Conservation (phyloP, 75 land plant species). For the Isoetes taiwanensis region DNA sequence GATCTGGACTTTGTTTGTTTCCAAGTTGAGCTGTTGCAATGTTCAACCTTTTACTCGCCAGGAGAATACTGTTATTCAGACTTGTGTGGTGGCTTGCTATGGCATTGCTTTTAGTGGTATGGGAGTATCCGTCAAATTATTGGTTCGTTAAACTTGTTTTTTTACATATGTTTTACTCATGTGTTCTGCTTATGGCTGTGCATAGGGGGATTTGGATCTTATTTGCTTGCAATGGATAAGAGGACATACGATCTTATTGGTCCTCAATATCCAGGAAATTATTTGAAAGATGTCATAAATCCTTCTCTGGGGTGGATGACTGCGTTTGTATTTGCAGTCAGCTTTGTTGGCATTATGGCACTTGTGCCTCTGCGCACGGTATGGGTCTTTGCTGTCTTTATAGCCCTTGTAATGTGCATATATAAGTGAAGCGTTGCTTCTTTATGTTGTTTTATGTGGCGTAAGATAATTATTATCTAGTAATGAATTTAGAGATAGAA, state of each 20-base stretch:
- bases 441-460: too few relatives aligned
- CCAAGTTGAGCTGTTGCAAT: constrained; percentile 27
- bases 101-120: constrained; percentile 67
- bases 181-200: not conserved
- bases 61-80: constrained; percentile 80
- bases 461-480: too few relatives aligned
- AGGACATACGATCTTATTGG: constrained; percentile 49
- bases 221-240: constrained; percentile 59
- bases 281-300: constrained; percentile 44
- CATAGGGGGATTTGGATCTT: constrained; percentile 88
- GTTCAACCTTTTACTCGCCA: constrained; percentile 61
- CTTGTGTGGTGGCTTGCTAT: constrained; percentile 66
- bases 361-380: constrained; percentile 90
- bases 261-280: constrained; percentile 35
- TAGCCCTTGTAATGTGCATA: too few relatives aligned
- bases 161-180: too few relatives aligned
- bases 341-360: constrained; percentile 66
- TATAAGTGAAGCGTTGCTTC: too few relatives aligned
- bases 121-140: not conserved
- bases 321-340: constrained; percentile 52
- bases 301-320: constrained; percentile 79
- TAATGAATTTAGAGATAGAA: too few relatives aligned
- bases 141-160: not conserved
- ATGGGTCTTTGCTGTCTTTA: not conserved
- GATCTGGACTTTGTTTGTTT: constrained; percentile 28